Evolutionary conservation across 495 filamentous ascomycete species (phyloP).

Genomic region (Hypoxylon subgilvum): DNA sequence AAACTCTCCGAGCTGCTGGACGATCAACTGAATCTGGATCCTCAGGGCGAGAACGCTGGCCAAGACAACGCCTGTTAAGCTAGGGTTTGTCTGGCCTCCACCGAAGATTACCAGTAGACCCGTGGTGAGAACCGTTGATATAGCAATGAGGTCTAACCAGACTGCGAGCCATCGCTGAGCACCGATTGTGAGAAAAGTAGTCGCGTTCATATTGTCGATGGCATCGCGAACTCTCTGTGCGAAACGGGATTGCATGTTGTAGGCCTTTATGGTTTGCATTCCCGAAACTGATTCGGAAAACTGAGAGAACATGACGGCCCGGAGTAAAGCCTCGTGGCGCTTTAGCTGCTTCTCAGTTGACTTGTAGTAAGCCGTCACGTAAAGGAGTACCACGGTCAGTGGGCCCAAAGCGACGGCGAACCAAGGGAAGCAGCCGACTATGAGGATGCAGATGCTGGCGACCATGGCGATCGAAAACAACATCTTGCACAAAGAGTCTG

Average conservation of each 20-base stretch:
- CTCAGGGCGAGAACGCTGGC: not conserved
- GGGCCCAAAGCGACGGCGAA: constrained; percentile 44
- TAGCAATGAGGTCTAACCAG: not conserved
- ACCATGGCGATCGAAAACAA: constrained; percentile 27
- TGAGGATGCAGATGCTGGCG: constrained; percentile 24
- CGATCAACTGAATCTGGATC: constrained; percentile 14
- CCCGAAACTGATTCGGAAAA: constrained; percentile 53
- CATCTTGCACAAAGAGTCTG: constrained; percentile 26
- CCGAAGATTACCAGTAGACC: not conserved
- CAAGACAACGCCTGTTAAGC: not conserved
- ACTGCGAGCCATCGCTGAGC: not conserved
- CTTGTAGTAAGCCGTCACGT: constrained; percentile 47
- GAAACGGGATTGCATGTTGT: constrained; percentile 38
- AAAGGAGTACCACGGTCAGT: constrained; percentile 46
- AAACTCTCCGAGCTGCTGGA: constrained; percentile 15
- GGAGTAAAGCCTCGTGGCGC: constrained; percentile 44
- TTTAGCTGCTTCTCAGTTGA: constrained; percentile 49
- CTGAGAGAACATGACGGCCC: constrained; percentile 51
- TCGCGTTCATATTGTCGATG: constrained; percentile 8
- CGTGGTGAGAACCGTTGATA: not conserved
- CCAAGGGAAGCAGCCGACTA: constrained; percentile 21
- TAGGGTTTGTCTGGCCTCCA: not conserved
- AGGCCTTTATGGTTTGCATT: constrained; percentile 51
- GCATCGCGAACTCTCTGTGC: constrained; percentile 2
- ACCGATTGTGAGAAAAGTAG: not conserved